These are phyloP conservation scores for Ziziphus jujuba DNA, from an alignment of 306 rosid genomes.

Conservation along the genomic window DNA sequence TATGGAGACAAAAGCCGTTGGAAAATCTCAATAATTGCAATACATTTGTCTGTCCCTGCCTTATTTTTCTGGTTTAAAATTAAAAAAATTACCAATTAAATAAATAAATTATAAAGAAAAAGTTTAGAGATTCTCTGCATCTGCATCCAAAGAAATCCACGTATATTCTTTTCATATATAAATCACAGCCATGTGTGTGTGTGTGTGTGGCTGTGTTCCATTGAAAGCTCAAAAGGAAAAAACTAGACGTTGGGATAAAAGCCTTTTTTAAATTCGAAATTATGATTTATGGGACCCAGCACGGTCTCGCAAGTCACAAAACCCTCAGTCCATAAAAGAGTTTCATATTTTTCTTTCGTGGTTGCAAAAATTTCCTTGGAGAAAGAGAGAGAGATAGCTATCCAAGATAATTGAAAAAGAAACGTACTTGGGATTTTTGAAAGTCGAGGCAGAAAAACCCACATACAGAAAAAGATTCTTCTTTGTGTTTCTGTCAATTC, in stretches of 20 bases:
- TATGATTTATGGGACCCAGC: constrained; percentile 26
- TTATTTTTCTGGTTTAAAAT: background rate
- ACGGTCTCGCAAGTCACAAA: background rate
- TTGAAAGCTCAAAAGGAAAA: background rate
- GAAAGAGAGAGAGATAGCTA: background rate
- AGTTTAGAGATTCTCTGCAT: constrained; percentile 6
- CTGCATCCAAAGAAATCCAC: constrained; percentile 14
- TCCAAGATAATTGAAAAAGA: background rate
- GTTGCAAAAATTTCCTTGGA: background rate
- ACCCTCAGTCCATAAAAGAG: background rate
- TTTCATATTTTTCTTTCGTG: background rate
- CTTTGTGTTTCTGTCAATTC: background rate
- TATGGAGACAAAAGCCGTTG: constrained; percentile 2
- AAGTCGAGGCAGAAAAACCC: constrained; percentile 7
- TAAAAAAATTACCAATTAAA: constrained; percentile 3
- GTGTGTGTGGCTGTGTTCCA: too few species aligned
- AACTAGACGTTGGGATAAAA: constrained; percentile 54
- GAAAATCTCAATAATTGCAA: background rate
- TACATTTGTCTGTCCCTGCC: background rate
- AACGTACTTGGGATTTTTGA: background rate
- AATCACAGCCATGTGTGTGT: too few species aligned
- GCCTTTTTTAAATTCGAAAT: background rate
- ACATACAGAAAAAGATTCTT: background rate
- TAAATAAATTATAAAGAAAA: background rate
- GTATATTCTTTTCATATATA: background rate